phyloP scores from a whole-genome alignment of 805 yeast genomes.

The Phaffomyces antillensis region DNA sequence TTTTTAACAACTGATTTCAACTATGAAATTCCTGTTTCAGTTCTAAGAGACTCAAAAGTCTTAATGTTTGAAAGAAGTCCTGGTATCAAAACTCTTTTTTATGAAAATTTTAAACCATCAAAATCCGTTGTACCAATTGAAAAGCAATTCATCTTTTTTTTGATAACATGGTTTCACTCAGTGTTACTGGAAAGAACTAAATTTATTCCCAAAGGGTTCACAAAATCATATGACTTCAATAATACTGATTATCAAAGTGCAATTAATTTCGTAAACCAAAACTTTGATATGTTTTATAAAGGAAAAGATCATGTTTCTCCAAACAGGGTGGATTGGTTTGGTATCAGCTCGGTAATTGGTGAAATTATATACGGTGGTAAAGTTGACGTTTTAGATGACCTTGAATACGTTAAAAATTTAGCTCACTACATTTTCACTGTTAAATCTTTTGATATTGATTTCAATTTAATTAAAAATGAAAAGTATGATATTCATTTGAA shows the following conservation, averaged over 20 bases:
- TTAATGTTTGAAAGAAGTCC: slow-evolving; percentile 56
- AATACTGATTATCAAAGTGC: slow-evolving; percentile 62
- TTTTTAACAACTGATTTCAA: slow-evolving; percentile 59
- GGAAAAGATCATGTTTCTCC: slow-evolving; percentile 34
- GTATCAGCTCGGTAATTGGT: slow-evolving; percentile 41
- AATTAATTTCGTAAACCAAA: slow-evolving; percentile 33
- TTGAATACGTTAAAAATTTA: slow-evolving; percentile 26
- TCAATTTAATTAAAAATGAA: slow-evolving; percentile 32
- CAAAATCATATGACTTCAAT: slow-evolving; percentile 57
- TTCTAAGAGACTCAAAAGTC: slow-evolving; percentile 48
- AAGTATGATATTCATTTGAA: slow-evolving; percentile 9
- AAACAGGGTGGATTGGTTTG: slow-evolving; percentile 44
- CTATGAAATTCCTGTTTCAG: slow-evolving; percentile 42
- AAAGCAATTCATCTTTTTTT: slow-evolving; percentile 39
- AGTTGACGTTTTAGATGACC: slow-evolving; percentile 37
- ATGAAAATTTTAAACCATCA: slow-evolving; percentile 14
- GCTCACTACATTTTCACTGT: slow-evolving; percentile 32
- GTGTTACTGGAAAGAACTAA: slow-evolving; percentile 51
- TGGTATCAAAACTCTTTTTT: slow-evolving; percentile 46
- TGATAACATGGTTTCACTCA: slow-evolving; percentile 67
- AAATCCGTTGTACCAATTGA: slow-evolving; percentile 32
- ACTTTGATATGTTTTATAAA: slow-evolving; percentile 28
- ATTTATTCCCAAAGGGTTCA: slow-evolving; percentile 58
- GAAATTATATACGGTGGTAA: slow-evolving; percentile 62
- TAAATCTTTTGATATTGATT: slow-evolving; percentile 34